Base-by-base conservation (phyloP, 495 filamentous ascomycete species). In the Hypoxylon lienhwacheense region DNA sequence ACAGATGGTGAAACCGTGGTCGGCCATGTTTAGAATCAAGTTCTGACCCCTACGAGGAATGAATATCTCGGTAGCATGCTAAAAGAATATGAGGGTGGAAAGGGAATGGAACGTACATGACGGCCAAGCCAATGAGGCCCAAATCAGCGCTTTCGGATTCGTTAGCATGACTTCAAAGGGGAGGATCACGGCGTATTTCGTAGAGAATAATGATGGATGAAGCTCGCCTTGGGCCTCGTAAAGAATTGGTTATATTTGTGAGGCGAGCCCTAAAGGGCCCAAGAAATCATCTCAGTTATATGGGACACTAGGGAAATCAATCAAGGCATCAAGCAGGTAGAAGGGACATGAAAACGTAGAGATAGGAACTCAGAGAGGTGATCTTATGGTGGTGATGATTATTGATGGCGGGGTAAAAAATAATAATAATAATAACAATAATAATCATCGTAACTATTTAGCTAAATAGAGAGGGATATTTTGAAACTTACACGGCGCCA, bases 51-150 rank as follows among this genome's bases (percentile, higher is more conserved):
- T 80, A 64, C 46, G 12, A 53, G 10, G 35, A 7, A 53, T 61
- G 51, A 61, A 49, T 50, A 54, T 41, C 43, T 46, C 17, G 31
- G 34, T 8, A 34, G 17, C 26, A 45, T 26, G 31, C 5, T 12
- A 16, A 33, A 16, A 35, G 33, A 42, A 36, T 36, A 17, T 29
- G 39, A 40, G 48, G 51, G n/a, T 39, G 55, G n/a, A 35, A 19
- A 16, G 22, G 55, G n/a, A 35, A 19, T 15, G 22, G 19, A 64
- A 74, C 78, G 69, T 77, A 83, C 93, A 98, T 97, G 68, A 98
- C 92, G 75, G 95, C 93, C 81, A 98, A 83, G 86, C 93, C 93
- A 76, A 98, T 97, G 70, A 98, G 90, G 83, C 93, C 93, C 78
- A 98, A 91, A 86, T 98, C 87, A 80, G 80, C 82, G 70, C 80